A percentile compares a stretch with the other conserved stretches of the same genome.
These are phyloP conservation scores for Debaryomyces sp. DNA, from an alignment of 1,139 yeast species.

Conservation along the genomic window DNA sequence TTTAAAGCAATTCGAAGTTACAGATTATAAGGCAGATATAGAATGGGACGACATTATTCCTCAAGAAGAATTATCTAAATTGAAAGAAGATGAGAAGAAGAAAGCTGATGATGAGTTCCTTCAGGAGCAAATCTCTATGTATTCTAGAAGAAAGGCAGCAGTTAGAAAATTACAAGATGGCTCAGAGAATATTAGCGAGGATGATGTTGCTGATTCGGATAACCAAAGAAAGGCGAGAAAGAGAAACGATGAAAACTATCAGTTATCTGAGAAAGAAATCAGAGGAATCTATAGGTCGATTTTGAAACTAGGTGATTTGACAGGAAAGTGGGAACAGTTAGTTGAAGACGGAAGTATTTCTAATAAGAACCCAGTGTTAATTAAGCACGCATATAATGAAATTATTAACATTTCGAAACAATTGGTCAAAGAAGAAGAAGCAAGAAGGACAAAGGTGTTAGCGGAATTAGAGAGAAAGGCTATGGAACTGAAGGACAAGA, in stretches of 20 bases:
- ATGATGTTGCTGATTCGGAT: conserved; percentile 34
- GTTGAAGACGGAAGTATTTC: conserved; percentile 90
- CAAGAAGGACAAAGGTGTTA: conserved; percentile 56
- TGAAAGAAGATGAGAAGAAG: conserved; percentile 90
- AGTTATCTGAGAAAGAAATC: conserved; percentile 81
- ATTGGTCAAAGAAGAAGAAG: conserved; percentile 68
- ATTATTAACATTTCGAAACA: conserved; percentile 63
- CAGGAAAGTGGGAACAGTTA: conserved; percentile 81
- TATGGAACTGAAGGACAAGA: conserved; percentile 52
- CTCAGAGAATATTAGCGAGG: conserved; percentile 43
- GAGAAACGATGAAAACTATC: conserved; percentile 50
- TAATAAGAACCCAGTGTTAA: conserved; percentile 80
- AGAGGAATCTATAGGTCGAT: conserved; percentile 86
- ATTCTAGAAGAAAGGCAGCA: conserved; percentile 79
- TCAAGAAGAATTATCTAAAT: conserved; percentile 82
- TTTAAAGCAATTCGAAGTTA: conserved; percentile 94
- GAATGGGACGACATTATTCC: conserved; percentile 99
- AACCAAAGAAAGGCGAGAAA: conserved; percentile 28
- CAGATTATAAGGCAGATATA: conserved; percentile 97
- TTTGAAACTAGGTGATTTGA: conserved; percentile 78
- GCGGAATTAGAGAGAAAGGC: conserved; percentile 67
- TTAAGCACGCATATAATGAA: conserved; percentile 76
- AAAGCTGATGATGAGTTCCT: conserved; percentile 83
- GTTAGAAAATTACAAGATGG: conserved; percentile 54
- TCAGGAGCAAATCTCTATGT: conserved; percentile 88